phyloP scores from a whole-genome alignment of 1,284 basidiomycete species.

The Tremellales sp. region DNA sequence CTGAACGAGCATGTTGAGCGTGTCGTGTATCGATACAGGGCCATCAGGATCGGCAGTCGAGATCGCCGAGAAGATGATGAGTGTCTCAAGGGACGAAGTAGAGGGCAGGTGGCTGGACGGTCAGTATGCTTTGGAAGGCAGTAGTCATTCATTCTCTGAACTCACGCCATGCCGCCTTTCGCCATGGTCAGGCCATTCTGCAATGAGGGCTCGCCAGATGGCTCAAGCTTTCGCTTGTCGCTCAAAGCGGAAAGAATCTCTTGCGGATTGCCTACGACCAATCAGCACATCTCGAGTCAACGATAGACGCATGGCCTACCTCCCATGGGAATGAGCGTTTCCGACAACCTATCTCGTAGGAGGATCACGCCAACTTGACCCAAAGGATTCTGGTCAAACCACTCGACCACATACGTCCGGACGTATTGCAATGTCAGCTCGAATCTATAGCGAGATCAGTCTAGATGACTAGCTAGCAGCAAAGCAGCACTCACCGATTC shows the following conservation, averaged over 20 bases:
- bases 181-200: conserved; percentile 98
- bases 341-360: conserved; percentile 81
- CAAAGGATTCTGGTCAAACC: conserved; percentile 99
- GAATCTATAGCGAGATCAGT: conserved; percentile 51
- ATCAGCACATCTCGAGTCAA: background rate
- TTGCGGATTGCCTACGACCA: conserved; percentile 75
- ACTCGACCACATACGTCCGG: conserved; percentile 86
- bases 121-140: background rate
- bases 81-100: conserved; percentile 89
- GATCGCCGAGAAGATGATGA: conserved; percentile 88
- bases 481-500: conserved; percentile 55
- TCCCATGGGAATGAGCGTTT: conserved; percentile 81
- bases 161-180: conserved; percentile 77
- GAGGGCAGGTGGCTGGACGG: conserved; percentile 85
- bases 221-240: conserved; percentile 83
- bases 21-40: conserved; percentile 69
- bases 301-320: too few species aligned
- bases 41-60: conserved; percentile 97
- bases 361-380: conserved; percentile 94
- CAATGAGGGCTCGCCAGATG: conserved; percentile 85
- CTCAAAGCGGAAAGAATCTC: conserved; percentile 81
- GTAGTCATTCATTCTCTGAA: conserved; percentile 1
- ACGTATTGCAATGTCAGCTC: conserved; percentile 85
- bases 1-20: conserved; percentile 72
- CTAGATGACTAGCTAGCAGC: background rate